A percentile compares a stretch with the other conserved stretches of the same genome.
Evolutionary conservation across 306 rosid genomes (phyloP).

Genomic region (Cyamopsis tetragonoloba): DNA sequence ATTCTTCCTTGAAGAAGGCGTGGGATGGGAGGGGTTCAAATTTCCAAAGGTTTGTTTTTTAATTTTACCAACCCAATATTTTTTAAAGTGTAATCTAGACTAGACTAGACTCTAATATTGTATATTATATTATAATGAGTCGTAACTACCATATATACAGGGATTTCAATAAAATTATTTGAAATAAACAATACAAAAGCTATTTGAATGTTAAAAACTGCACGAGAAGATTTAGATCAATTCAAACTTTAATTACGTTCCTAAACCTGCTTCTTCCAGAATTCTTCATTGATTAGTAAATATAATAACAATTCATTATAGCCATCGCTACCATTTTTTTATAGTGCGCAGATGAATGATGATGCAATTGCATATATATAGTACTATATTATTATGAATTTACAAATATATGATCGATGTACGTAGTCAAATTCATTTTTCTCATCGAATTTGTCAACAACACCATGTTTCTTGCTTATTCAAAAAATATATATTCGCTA

Average conservation of each 20-base stretch:
- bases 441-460: too few species aligned
- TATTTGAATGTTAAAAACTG: not conserved
- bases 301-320: not conserved
- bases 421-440: not conserved
- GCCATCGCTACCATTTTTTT: too few species aligned
- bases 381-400: too few species aligned
- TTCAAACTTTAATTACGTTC: conserved; percentile 7
- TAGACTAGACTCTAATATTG: not conserved
- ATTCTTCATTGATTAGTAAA: not conserved
- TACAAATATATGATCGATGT: not conserved
- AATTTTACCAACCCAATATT: conserved; percentile 10
- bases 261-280: too few species aligned
- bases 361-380: too few species aligned
- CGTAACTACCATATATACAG: not conserved
- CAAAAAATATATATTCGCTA: not conserved
- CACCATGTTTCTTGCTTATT: not conserved
- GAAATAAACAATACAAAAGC: too few species aligned
- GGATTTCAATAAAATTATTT: not conserved
- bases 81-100: too few species aligned
- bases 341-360: too few species aligned
- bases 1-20: conserved; percentile 7
- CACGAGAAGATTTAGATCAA: not conserved
- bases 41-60: not conserved
- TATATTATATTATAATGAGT: not conserved
- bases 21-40: not conserved